phyloP scores from a whole-genome alignment of 139 green algal species.

The Chlamydomonas incerta region DNA sequence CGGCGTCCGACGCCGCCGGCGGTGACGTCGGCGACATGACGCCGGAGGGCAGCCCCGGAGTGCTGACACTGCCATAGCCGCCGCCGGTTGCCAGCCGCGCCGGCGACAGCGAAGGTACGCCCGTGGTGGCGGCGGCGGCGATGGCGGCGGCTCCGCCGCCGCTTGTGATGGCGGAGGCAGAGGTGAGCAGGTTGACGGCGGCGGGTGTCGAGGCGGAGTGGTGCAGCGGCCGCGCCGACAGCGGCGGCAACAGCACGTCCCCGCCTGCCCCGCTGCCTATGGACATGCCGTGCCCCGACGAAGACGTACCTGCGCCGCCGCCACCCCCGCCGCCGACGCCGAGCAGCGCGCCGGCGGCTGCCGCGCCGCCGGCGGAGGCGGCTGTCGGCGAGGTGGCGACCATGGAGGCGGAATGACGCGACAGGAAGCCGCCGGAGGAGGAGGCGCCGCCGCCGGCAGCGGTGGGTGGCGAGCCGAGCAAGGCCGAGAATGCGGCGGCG shows the following conservation, averaged over 20 bases:
- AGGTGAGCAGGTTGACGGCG: neutral
- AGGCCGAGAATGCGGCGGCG: too few relatives aligned
- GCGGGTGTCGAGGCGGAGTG: conserved; percentile 1
- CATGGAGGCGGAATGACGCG: too few relatives aligned
- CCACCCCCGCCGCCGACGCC: neutral
- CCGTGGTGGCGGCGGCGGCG: neutral
- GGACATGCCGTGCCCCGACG: too few relatives aligned
- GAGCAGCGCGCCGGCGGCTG: too few relatives aligned
- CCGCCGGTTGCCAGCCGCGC: neutral
- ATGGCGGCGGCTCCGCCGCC: neutral
- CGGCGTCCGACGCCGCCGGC: neutral
- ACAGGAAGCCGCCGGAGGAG: neutral
- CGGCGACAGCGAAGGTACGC: neutral
- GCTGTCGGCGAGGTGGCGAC: neutral
- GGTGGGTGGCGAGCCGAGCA: neutral
- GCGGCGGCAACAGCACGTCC: neutral
- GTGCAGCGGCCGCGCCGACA: neutral
- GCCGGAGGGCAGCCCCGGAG: neutral
- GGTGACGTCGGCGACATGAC: conserved; percentile 7
- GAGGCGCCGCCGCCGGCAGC: too few relatives aligned
- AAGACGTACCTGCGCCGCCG: too few relatives aligned
- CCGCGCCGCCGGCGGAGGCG: neutral
- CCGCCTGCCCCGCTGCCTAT: too few relatives aligned
- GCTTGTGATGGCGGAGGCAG: neutral
- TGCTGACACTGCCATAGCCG: too few relatives aligned